Conservation (phyloP, 352 stramenopile genomes). For the Blastocystis sp. region DNA sequence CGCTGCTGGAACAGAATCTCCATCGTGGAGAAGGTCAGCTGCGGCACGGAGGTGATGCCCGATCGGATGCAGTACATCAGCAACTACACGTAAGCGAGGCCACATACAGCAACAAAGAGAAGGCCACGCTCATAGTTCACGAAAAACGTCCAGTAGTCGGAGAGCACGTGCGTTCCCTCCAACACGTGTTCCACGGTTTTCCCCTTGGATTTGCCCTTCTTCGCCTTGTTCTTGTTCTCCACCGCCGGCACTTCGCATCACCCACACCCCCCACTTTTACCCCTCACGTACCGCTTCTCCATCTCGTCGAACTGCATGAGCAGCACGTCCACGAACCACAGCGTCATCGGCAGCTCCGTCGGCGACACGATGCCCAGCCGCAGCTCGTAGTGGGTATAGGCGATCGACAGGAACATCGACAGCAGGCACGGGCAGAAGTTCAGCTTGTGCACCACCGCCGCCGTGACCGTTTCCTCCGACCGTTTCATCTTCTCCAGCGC, state of each 20-base stretch:
- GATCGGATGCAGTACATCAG: not conserved
- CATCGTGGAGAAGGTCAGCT: not conserved
- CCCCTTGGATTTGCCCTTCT: not conserved
- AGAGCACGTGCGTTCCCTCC: conserved; percentile 16
- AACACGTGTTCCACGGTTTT: not conserved
- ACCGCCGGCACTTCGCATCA: conserved; percentile 13
- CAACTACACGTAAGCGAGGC: not conserved
- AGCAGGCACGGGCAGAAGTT: conserved; percentile 38
- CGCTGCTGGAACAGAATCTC: conserved; percentile 56
- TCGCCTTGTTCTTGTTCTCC: not conserved
- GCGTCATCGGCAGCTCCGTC: conserved; percentile 24
- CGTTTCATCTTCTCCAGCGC: not conserved
- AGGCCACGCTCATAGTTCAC: conserved; percentile 32
- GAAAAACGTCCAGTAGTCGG: conserved; percentile 30
- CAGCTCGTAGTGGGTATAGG: conserved; percentile 23
- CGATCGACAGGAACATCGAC: conserved; percentile 19
- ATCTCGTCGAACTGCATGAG: conserved; percentile 23
- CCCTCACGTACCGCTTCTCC: conserved; percentile 6
- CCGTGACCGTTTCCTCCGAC: not conserved
- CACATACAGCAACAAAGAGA: conserved; percentile 19
- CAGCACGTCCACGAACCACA: conserved; percentile 23
- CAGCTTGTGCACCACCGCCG: conserved; percentile 37
- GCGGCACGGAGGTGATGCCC: not conserved
- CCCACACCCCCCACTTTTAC: not conserved
- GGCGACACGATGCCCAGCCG: conserved; percentile 14